Evolutionary conservation across 2,329 filamentous ascomycete species (phyloP).

Genomic region (Aspergillus uvarum): DNA sequence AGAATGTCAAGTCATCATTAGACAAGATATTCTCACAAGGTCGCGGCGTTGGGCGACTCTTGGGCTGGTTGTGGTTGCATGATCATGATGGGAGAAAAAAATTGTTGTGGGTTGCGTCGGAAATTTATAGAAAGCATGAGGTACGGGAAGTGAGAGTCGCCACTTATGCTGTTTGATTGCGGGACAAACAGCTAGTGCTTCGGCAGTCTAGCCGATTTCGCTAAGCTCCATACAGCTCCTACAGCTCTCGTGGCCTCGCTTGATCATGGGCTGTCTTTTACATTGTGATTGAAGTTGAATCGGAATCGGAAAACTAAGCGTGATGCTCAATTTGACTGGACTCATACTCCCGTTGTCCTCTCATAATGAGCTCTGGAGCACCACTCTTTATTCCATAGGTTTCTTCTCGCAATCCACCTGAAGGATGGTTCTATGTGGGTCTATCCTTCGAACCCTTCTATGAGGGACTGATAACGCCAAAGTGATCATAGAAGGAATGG

Average conservation of each 20-base stretch:
- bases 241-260: background rate
- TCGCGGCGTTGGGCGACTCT: slow-evolving; percentile 1
- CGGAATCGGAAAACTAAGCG: background rate
- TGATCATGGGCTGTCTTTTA: background rate
- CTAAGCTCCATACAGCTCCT: background rate
- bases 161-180: slow-evolving; percentile 21
- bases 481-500: no score
- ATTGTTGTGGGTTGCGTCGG: slow-evolving; percentile 20
- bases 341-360: no score
- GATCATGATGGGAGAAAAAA: slow-evolving; percentile 20
- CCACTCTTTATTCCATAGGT: no score
- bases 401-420: no score
- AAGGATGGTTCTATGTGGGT: no score
- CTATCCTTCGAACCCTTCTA: no score
- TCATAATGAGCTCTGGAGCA: no score
- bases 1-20: slow-evolving; percentile 4
- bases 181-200: slow-evolving; percentile 14
- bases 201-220: background rate
- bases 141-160: slow-evolving; percentile 16
- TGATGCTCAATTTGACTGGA: background rate
- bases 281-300: background rate
- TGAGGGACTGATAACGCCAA: no score
- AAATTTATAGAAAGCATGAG: slow-evolving; percentile 19
- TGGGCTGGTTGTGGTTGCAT: slow-evolving; percentile 16
- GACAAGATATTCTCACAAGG: background rate